Conservation (phyloP, 148 eudicot species). For the Polygonum maritimum region DNA sequence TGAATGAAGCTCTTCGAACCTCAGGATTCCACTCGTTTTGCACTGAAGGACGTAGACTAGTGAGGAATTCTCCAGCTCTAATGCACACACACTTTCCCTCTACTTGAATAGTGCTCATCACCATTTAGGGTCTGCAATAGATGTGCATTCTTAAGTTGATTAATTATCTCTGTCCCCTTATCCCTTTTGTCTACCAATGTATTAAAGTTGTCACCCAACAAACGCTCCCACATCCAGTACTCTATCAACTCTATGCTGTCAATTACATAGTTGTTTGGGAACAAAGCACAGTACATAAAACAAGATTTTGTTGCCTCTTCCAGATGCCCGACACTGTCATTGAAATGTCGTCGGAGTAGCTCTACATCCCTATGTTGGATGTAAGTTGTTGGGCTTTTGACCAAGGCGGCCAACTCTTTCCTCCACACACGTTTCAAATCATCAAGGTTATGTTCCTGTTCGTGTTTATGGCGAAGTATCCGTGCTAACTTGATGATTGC, state of each 20-base stretch:
- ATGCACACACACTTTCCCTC: constrained; percentile 9
- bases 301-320: not conserved
- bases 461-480: constrained; percentile 13
- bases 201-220: constrained; percentile 9
- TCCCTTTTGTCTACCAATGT: constrained; percentile 6
- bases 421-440: constrained; percentile 15
- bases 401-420: constrained; percentile 10
- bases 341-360: too few species aligned
- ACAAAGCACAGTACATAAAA: not conserved
- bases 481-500: constrained; percentile 17
- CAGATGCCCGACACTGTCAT: too few species aligned
- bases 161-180: constrained; percentile 14
- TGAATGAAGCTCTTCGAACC: constrained; percentile 20
- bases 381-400: not conserved
- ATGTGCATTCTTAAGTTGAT: constrained; percentile 22
- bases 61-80: constrained; percentile 11
- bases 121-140: constrained; percentile 8
- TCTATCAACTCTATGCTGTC: not conserved
- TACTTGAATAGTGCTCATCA: constrained; percentile 9
- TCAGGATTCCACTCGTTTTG: constrained; percentile 14
- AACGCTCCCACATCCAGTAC: constrained; percentile 24
- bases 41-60: constrained; percentile 3
- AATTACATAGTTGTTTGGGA: not conserved
- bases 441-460: not conserved
- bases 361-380: too few species aligned